These are phyloP conservation scores for Blastocystis sp. DNA, from an alignment of 352 stramenopile genomes.

Conservation along the genomic window DNA sequence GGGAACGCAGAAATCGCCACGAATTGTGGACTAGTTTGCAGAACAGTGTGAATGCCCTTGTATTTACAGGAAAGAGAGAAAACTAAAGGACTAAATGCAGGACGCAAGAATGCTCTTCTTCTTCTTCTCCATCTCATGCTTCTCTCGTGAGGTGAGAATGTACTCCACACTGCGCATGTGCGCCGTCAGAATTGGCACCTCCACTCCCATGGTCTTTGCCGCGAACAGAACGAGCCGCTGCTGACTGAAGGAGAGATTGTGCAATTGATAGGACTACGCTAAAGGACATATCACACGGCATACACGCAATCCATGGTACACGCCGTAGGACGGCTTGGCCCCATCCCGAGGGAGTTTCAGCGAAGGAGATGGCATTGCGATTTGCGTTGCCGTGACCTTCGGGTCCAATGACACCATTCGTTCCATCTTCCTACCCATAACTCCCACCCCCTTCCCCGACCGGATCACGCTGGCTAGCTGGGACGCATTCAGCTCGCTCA, in stretches of 20 bases:
- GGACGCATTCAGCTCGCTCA: neutral
- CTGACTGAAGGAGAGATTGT: neutral
- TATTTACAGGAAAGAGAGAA: neutral
- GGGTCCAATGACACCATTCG: neutral
- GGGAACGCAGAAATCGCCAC: neutral
- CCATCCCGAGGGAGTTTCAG: neutral
- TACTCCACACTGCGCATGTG: conserved; percentile 53
- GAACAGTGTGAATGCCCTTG: neutral
- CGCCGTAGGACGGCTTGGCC: neutral
- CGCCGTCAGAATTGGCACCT: neutral
- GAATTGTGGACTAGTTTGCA: too few relatives aligned
- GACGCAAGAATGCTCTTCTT: neutral
- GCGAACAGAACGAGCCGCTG: neutral
- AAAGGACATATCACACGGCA: neutral
- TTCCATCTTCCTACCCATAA: neutral
- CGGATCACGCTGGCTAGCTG: neutral
- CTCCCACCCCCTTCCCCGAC: neutral
- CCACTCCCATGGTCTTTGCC: conserved; percentile 2
- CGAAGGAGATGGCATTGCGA: neutral
- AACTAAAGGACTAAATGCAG: neutral
- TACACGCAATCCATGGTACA: conserved; percentile 2
- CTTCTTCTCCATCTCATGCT: neutral
- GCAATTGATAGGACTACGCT: neutral
- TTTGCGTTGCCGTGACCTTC: neutral
- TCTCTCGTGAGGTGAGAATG: neutral